A percentile compares a stretch with the other conserved stretches of the same genome.
Conservation (phyloP, 148 eudicot genomes). For the Limonium bicolor region DNA sequence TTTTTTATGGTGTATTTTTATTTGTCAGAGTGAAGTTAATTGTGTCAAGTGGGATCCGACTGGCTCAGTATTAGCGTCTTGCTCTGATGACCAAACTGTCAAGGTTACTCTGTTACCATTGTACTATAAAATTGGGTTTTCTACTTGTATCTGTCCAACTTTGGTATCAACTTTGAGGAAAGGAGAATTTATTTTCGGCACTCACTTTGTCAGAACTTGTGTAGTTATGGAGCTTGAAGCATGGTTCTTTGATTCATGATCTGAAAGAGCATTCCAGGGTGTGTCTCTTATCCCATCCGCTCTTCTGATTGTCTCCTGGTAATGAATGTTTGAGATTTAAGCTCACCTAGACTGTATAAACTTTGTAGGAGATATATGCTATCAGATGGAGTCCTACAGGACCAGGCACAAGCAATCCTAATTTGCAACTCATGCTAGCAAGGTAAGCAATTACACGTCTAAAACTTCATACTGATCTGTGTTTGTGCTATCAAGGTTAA, state of each 20-base stretch:
- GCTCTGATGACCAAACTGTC: constrained; percentile 52
- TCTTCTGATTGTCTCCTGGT: background rate
- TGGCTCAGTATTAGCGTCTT: constrained; percentile 44
- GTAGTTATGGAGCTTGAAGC: constrained; percentile 60
- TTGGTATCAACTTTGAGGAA: background rate
- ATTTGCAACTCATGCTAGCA: constrained; percentile 33
- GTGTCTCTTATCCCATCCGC: background rate
- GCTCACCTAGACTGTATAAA: background rate
- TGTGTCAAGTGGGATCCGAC: constrained; percentile 60
- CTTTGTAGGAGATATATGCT: constrained; percentile 46
- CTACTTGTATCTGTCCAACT: background rate
- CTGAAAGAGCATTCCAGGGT: constrained; percentile 43
- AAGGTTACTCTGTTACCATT: constrained; percentile 22
- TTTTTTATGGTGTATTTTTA: constrained; percentile 1
- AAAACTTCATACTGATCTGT: background rate
- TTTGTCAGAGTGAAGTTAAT: constrained; percentile 48
- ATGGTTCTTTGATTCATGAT: constrained; percentile 36
- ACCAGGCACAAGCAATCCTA: constrained; percentile 42
- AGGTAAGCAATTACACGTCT: constrained; percentile 16
- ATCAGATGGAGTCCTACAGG: constrained; percentile 65
- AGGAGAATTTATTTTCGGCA: background rate
- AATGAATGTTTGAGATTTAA: background rate
- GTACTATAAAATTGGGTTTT: background rate
- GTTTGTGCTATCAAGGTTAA: background rate
- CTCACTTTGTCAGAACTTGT: background rate